These are phyloP conservation scores for Leucocoprinus sp. DNA, from an alignment of 768 basidiomycete species.

Conservation along the genomic window DNA sequence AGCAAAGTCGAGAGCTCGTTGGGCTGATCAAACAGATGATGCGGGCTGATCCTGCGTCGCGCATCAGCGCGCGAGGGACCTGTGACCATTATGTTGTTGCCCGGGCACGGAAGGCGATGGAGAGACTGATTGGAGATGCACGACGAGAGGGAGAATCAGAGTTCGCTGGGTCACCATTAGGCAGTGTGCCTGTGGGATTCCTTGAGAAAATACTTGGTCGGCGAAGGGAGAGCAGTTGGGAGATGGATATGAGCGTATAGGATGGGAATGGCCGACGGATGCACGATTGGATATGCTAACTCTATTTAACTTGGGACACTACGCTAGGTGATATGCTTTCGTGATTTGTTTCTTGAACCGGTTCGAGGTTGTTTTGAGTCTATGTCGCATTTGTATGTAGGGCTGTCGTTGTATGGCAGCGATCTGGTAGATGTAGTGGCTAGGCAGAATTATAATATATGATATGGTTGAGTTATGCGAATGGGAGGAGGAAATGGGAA, in stretches of 20 bases:
- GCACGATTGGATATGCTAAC: conserved; percentile 8
- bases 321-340: conserved; percentile 3
- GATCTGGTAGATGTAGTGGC: conserved; percentile 10
- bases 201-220: conserved; percentile 52
- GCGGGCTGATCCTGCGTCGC: conserved; percentile 55
- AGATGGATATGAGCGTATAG: conserved; percentile 21
- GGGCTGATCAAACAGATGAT: conserved; percentile 71
- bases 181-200: conserved; percentile 53
- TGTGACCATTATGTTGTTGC: conserved; percentile 54
- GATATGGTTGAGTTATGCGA: conserved; percentile 2
- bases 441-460: conserved; percentile 1
- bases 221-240: conserved; percentile 25
- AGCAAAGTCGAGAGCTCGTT: conserved; percentile 57
- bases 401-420: conserved; percentile 9
- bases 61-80: conserved; percentile 50
- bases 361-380: conserved; percentile 10
- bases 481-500: conserved; percentile 6
- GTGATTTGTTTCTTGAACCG: conserved; percentile 14
- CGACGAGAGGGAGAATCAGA: conserved; percentile 27
- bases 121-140: conserved; percentile 31
- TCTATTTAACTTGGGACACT: conserved; percentile 14
- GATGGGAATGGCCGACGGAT: neutral
- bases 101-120: conserved; percentile 61
- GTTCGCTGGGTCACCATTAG: conserved; percentile 55
- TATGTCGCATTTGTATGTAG: conserved; percentile 10